Percentiles rank a stretch among this genome's conserved stretches.
phyloP scores from a whole-genome alignment of 192 early-diverging fungal genomes.

The Borealophlyctis nickersoniae region DNA sequence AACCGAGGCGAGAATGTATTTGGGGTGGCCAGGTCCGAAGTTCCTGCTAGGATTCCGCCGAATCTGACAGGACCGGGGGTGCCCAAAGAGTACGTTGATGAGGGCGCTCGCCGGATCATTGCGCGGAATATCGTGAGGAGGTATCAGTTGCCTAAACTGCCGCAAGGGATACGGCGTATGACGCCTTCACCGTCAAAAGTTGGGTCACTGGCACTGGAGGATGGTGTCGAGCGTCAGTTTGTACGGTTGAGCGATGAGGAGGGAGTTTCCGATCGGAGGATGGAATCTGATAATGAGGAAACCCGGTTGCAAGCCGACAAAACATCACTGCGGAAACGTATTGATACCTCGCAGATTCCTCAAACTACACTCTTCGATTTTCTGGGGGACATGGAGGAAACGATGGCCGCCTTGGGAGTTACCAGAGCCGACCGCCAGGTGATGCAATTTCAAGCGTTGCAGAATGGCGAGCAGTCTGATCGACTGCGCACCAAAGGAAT shows the following conservation, averaged over 20 bases:
- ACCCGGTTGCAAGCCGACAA: no score
- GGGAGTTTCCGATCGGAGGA: neutral
- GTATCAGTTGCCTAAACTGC: neutral
- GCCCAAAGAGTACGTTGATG: slow-evolving; percentile 1
- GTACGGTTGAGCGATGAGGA: neutral
- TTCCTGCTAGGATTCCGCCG: no score
- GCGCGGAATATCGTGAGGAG: neutral
- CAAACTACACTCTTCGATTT: neutral
- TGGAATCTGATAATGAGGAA: neutral
- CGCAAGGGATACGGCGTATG: neutral
- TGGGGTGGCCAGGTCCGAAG: no score
- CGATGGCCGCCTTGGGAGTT: neutral
- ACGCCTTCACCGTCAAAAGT: slow-evolving; percentile 1
- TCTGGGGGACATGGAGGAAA: neutral
- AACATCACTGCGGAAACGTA: neutral
- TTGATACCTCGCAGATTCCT: no score
- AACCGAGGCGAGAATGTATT: no score
- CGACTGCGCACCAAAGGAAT: neutral
- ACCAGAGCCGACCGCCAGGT: neutral
- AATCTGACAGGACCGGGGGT: no score
- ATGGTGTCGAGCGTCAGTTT: neutral
- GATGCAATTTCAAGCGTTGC: neutral
- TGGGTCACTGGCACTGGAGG: no score
- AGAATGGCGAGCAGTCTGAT: neutral
- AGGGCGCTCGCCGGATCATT: neutral